These are phyloP conservation scores for Colletotrichum somersetense DNA, from an alignment of 2,329 filamentous ascomycete species.

Conservation along the genomic window DNA sequence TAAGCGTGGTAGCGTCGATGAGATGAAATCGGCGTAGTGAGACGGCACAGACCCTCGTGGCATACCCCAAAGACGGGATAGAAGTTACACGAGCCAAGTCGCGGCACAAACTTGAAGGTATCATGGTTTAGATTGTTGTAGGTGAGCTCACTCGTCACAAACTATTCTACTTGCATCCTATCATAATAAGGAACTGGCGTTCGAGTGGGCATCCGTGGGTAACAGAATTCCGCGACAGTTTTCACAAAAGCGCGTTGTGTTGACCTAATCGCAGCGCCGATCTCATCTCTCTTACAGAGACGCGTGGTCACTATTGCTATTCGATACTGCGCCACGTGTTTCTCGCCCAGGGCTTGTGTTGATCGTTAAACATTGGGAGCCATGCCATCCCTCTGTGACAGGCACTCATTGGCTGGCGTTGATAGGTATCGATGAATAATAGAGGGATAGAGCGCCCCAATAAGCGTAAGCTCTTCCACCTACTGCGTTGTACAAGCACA, in stretches of 20 bases:
- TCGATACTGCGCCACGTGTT: background rate
- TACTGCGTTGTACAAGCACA: background rate
- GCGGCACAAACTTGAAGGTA: constrained; percentile 17
- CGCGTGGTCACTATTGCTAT: background rate
- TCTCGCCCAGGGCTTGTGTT: background rate
- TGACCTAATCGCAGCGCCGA: background rate
- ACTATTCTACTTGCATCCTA: background rate
- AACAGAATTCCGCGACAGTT: background rate
- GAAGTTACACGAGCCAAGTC: constrained; percentile 7
- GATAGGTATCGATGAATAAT: background rate
- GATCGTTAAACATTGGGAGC: background rate
- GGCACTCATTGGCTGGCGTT: background rate
- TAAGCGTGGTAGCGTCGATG: background rate
- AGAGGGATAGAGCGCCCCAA: background rate
- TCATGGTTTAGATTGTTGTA: background rate
- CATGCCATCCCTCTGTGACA: background rate
- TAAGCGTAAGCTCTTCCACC: too few relatives aligned
- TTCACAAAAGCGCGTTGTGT: background rate
- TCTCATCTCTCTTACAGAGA: background rate
- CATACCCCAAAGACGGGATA: constrained; percentile 8
- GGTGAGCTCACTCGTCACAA: background rate
- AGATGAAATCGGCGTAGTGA: constrained; percentile 12
- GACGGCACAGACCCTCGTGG: constrained; percentile 31
- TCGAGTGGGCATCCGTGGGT: background rate
- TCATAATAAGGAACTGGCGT: background rate